Conservation (phyloP, 768 basidiomycete species). For the Suillus paluster region DNA sequence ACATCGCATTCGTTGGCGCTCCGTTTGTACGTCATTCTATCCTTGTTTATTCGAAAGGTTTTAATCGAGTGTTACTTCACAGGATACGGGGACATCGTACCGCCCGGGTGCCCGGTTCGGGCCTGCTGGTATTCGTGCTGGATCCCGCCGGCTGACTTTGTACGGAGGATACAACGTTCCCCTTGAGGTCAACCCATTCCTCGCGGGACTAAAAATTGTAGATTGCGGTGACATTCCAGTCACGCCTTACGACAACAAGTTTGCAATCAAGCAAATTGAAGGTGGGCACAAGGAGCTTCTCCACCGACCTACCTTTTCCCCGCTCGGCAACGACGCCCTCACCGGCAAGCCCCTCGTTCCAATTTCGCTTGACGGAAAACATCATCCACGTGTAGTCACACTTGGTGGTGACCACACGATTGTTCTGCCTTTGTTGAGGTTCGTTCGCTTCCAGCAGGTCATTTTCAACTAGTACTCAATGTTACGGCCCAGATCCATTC, state of each 20-base stretch:
- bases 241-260: constrained; percentile 77
- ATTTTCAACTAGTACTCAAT: neutral
- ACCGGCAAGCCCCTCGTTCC: constrained; percentile 62
- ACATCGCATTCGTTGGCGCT: constrained; percentile 84
- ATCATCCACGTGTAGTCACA: constrained; percentile 80
- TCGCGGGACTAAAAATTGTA: constrained; percentile 66
- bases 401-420: constrained; percentile 92
- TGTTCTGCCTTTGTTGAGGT: constrained; percentile 58
- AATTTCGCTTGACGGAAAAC: constrained; percentile 68
- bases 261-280: constrained; percentile 77
- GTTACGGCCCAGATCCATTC: constrained; percentile 57
- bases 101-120: constrained; percentile 87
- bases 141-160: constrained; percentile 73
- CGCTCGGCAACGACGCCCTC: constrained; percentile 63
- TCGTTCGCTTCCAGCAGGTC: constrained; percentile 29
- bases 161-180: constrained; percentile 84
- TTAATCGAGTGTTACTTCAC: constrained; percentile 1
- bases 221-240: constrained; percentile 83
- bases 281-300: constrained; percentile 71
- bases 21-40: constrained; percentile 58
- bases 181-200: constrained; percentile 73
- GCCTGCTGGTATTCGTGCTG: constrained; percentile 80
- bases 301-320: constrained; percentile 62
- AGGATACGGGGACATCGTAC: constrained; percentile 79
- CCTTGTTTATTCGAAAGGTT: neutral